Percentiles rank a stretch among this genome's conserved stretches.
Conservation (phyloP, 148 eudicot genomes). For the Camellia lanceoleosa region DNA sequence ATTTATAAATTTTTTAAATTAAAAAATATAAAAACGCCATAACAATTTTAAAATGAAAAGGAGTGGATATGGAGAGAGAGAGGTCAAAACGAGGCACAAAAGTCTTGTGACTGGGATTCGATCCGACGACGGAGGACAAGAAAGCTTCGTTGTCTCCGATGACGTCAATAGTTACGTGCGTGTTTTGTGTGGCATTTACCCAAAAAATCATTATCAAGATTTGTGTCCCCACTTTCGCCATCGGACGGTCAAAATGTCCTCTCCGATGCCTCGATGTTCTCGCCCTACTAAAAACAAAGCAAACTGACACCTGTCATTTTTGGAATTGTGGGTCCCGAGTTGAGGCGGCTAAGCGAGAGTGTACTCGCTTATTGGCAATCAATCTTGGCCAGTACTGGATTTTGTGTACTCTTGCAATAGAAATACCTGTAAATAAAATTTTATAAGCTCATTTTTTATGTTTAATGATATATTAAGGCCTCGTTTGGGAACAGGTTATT, state of each 20-base stretch:
- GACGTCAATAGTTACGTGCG: slow-evolving; percentile 8
- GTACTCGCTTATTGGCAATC: neutral
- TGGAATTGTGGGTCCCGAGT: neutral
- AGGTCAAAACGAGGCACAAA: neutral
- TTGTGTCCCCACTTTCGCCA: neutral
- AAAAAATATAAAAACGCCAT: too few species aligned
- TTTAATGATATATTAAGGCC: too few species aligned
- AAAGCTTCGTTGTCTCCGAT: slow-evolving; percentile 7
- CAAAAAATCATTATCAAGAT: slow-evolving; percentile 11
- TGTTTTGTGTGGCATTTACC: neutral
- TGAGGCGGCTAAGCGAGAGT: neutral
- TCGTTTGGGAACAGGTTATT: too few species aligned
- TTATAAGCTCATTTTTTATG: too few species aligned
- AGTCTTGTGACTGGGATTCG: neutral
- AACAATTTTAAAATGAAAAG: neutral
- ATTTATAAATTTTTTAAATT: too few species aligned
- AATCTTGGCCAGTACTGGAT: neutral
- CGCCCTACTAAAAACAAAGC: neutral
- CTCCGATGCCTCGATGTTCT: neutral
- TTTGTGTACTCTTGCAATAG: neutral
- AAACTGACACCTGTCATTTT: neutral
- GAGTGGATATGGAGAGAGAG: neutral
- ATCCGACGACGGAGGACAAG: slow-evolving; percentile 9
- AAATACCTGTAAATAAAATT: too few species aligned
- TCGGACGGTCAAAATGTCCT: slow-evolving; percentile 10